Percentiles rank a stretch among this genome's conserved stretches.
These are phyloP conservation scores for Phlebiopsis gigantea DNA, from an alignment of 768 basidiomycete genomes.

Conservation along the genomic window DNA sequence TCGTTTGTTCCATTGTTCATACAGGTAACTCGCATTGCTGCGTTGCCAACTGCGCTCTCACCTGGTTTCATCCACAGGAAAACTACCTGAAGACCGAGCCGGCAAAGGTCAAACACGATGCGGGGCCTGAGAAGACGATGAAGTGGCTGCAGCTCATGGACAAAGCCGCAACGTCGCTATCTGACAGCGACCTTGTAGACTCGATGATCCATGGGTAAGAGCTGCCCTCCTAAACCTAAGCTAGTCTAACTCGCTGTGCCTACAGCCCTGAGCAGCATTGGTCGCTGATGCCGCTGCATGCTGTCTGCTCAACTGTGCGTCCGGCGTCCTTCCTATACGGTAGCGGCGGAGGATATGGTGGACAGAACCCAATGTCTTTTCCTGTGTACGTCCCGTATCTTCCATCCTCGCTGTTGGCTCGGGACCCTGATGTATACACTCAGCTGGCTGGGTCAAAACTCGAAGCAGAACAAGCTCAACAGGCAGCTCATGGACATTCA, in stretches of 20 bases:
- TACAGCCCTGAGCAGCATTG: constrained; percentile 89
- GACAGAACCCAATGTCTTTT: constrained; percentile 67
- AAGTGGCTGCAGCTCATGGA: constrained; percentile 81
- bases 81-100: constrained; percentile 91
- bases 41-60: too few relatives aligned
- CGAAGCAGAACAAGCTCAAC: constrained; percentile 78
- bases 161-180: constrained; percentile 86
- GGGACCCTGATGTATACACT: constrained; percentile 1
- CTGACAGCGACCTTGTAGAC: constrained; percentile 93
- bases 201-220: constrained; percentile 86
- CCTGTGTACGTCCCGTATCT: constrained; percentile 58
- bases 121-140: constrained; percentile 59
- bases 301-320: constrained; percentile 81
- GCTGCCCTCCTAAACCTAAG: too few relatives aligned
- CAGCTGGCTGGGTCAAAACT: constrained; percentile 98
- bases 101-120: constrained; percentile 46
- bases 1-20: constrained; percentile 93
- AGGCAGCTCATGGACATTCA: constrained; percentile 87
- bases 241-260: too few relatives aligned
- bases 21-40: constrained; percentile 56
- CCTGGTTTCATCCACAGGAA: constrained; percentile 47
- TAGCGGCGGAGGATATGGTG: constrained; percentile 55
- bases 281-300: constrained; percentile 92
- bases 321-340: constrained; percentile 88
- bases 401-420: neutral